Conservation (phyloP, 306 rosid species). For the Cucurbita ficifolia region DNA sequence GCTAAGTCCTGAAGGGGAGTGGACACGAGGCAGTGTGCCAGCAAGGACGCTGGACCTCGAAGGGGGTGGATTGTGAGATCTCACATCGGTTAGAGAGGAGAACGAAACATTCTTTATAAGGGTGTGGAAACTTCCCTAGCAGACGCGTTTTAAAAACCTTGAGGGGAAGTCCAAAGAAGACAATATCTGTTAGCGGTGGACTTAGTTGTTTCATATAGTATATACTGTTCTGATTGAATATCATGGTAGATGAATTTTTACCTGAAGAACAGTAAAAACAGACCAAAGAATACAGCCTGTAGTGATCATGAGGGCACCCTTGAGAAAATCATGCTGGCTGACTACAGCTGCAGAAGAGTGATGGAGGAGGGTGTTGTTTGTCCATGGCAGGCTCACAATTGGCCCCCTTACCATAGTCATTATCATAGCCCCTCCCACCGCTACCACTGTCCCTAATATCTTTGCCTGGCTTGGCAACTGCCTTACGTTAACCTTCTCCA, state of each 20-base stretch:
- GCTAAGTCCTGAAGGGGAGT: too few relatives aligned
- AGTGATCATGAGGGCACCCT: conserved; percentile 31
- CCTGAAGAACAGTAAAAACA: conserved; percentile 30
- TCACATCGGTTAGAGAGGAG: too few relatives aligned
- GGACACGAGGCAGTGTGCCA: too few relatives aligned
- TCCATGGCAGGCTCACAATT: conserved; percentile 44
- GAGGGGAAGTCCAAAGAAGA: too few relatives aligned
- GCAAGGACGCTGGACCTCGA: too few relatives aligned
- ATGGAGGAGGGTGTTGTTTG: conserved; percentile 19
- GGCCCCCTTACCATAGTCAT: conserved; percentile 81
- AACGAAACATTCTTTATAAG: too few relatives aligned
- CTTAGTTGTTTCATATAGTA: neutral
- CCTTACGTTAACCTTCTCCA: conserved; percentile 30
- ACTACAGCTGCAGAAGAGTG: neutral
- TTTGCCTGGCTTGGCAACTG: conserved; percentile 25
- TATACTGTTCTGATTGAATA: neutral
- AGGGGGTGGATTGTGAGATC: too few relatives aligned
- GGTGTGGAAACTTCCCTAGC: too few relatives aligned
- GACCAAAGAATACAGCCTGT: conserved; percentile 39
- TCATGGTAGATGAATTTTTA: neutral
- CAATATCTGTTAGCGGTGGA: too few relatives aligned
- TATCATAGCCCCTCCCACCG: conserved; percentile 78
- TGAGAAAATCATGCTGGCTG: conserved; percentile 17
- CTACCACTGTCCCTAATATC: conserved; percentile 43
- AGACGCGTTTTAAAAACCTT: too few relatives aligned